Evolutionary conservation across 306 rosid genomes (phyloP).

Genomic region (Astragalus glycyphyllos): DNA sequence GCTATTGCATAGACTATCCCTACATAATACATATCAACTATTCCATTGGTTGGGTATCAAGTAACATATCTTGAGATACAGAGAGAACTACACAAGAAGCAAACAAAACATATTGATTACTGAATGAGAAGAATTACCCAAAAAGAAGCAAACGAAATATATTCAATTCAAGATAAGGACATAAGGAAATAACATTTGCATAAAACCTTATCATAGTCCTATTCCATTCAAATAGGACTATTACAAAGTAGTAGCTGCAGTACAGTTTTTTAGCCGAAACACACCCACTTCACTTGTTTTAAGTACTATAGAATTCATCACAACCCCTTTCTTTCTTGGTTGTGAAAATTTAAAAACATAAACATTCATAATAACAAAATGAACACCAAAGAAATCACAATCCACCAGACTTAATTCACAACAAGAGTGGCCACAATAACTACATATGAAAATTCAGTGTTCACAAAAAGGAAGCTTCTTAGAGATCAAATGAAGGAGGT

Average conservation of each 20-base stretch:
- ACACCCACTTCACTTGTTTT: slow-evolving; percentile 18
- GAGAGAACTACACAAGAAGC: not conserved
- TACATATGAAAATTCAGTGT: not conserved
- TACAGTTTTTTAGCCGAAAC: not conserved
- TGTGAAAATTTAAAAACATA: not conserved
- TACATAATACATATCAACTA: slow-evolving; percentile 6
- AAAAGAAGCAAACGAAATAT: not conserved
- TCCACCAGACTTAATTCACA: not conserved
- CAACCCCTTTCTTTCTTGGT: not conserved
- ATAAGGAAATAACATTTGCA: not conserved
- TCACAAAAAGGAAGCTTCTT: slow-evolving; percentile 9
- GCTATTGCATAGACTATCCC: not conserved
- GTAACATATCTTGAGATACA: not conserved
- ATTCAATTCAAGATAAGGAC: not conserved
- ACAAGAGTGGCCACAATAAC: not conserved
- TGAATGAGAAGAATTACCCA: no score
- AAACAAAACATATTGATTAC: no score
- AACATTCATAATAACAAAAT: not conserved
- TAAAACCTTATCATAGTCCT: not conserved
- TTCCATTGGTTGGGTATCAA: not conserved
- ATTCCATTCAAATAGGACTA: slow-evolving; percentile 12
- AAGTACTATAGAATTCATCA: not conserved
- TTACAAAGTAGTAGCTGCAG: slow-evolving; percentile 24
- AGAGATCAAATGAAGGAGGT: slow-evolving; percentile 20
- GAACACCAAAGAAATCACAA: not conserved